phyloP scores from a whole-genome alignment of 106 monocot species.

The Posidonia australis region DNA sequence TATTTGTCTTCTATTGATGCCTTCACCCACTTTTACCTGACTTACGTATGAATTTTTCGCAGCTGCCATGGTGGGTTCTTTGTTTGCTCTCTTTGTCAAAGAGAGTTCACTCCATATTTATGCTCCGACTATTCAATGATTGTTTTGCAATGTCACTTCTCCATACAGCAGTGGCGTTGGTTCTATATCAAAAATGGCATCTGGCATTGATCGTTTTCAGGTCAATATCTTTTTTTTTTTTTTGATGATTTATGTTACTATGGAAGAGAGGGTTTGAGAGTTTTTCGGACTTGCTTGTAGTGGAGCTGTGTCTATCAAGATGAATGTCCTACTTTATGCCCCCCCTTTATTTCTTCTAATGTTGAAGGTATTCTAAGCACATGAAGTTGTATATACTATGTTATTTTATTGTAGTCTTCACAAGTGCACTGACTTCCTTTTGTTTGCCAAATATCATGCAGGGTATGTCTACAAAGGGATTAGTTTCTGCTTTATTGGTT shows the following conservation, averaged over 20 bases:
- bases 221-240: slow-evolving; percentile 28
- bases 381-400: neutral
- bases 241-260: neutral
- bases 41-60: slow-evolving; percentile 4
- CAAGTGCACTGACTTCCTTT: neutral
- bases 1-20: neutral
- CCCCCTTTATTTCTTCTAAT: slow-evolving; percentile 82
- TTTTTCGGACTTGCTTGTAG: slow-evolving; percentile 23
- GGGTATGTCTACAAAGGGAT: slow-evolving; percentile 59
- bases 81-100: slow-evolving; percentile 86
- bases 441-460: slow-evolving; percentile 12
- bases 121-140: slow-evolving; percentile 97
- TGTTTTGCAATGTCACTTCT: slow-evolving; percentile 85
- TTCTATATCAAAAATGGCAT: slow-evolving; percentile 74
- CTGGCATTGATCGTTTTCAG: slow-evolving; percentile 74
- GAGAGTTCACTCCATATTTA: slow-evolving; percentile 89
- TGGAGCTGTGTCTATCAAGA: slow-evolving; percentile 94
- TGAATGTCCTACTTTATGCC: slow-evolving; percentile 96
- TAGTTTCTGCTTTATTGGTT: slow-evolving; percentile 52
- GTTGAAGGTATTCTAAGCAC: slow-evolving; percentile 59
- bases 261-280: neutral
- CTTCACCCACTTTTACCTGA: neutral
- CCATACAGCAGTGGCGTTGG: slow-evolving; percentile 55
- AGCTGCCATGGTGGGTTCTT: slow-evolving; percentile 96
- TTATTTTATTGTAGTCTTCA: neutral